phyloP scores from a whole-genome alignment of 192 early-diverging fungal genomes.

The Gonapodya prolifera region DNA sequence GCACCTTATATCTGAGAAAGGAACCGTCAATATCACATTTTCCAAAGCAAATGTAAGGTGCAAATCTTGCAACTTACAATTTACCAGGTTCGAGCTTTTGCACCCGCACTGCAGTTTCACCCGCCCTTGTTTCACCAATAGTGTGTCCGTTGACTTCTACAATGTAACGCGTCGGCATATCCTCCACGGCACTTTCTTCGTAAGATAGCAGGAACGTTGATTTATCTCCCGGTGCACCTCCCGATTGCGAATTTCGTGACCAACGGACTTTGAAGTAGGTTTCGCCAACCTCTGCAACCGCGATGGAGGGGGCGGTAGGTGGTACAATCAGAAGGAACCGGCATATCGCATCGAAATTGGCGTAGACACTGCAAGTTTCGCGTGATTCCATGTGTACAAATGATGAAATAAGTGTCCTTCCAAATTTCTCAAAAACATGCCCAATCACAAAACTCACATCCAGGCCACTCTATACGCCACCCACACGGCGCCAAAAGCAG shows the following conservation, averaged over 20 bases:
- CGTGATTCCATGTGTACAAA: background rate
- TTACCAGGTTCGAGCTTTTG: background rate
- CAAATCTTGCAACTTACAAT: background rate
- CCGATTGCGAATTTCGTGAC: background rate
- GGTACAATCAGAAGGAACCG: conserved; percentile 18
- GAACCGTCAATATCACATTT: conserved; percentile 4
- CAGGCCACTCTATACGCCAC: conserved; percentile 12
- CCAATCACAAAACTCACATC: conserved; percentile 1
- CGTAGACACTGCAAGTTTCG: background rate
- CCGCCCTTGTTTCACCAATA: conserved; percentile 16
- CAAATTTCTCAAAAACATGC: too few species aligned
- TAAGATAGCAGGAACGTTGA: background rate
- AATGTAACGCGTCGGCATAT: background rate
- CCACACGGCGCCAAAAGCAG: conserved; percentile 16
- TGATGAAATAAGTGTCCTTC: too few species aligned
- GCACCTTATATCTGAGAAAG: conserved; percentile 12
- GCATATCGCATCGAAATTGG: conserved; percentile 17
- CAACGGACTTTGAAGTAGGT: conserved; percentile 15
- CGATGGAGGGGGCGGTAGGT: conserved; percentile 14
- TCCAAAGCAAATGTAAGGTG: too few species aligned
- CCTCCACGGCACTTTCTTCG: background rate
- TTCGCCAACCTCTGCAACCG: conserved; percentile 16
- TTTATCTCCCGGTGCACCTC: background rate
- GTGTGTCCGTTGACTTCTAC: conserved; percentile 25
- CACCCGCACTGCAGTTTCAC: conserved; percentile 11